These are phyloP conservation scores for Colletotrichum spinosum DNA, from an alignment of 2,329 filamentous ascomycete species.

Conservation along the genomic window DNA sequence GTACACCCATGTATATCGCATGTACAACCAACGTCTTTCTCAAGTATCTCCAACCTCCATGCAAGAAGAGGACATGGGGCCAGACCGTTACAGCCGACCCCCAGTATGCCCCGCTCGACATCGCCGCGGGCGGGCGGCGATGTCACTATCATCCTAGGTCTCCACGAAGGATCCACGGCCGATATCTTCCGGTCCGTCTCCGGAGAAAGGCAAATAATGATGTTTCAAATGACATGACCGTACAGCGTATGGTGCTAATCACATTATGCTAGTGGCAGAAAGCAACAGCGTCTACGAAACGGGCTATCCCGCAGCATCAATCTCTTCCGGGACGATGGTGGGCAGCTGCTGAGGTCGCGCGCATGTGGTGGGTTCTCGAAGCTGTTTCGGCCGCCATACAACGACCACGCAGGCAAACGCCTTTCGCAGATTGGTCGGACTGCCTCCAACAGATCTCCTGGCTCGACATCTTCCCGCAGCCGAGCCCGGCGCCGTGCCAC, in stretches of 20 bases:
- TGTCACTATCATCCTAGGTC: slow-evolving; percentile 15
- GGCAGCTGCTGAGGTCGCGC: neutral
- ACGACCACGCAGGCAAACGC: slow-evolving; percentile 2
- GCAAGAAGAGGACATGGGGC: slow-evolving; percentile 10
- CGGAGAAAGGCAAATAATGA: slow-evolving; percentile 6
- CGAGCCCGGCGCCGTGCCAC: slow-evolving; percentile 30
- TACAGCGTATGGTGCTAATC: slow-evolving; percentile 24
- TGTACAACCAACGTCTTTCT: slow-evolving; percentile 15
- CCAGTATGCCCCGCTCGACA: slow-evolving; percentile 8
- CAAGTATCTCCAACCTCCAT: slow-evolving; percentile 16
- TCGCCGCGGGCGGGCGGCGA: slow-evolving; percentile 23
- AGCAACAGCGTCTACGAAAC: slow-evolving; percentile 21
- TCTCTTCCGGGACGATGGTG: slow-evolving; percentile 19
- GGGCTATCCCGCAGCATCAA: slow-evolving; percentile 29
- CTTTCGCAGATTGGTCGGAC: slow-evolving; percentile 18
- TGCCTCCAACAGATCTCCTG: neutral
- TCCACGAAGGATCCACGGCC: slow-evolving; percentile 14
- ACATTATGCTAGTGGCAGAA: slow-evolving; percentile 10
- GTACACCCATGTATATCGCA: slow-evolving; percentile 2
- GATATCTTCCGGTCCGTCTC: slow-evolving; percentile 31
- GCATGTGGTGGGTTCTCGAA: neutral
- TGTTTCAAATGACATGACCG: slow-evolving; percentile 15
- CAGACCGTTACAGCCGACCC: slow-evolving; percentile 8
- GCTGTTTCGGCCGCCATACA: slow-evolving; percentile 1
- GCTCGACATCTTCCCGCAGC: slow-evolving; percentile 1